Conservation (phyloP, 2,329 filamentous ascomycete species). For the Dichotomopilus funicola region DNA sequence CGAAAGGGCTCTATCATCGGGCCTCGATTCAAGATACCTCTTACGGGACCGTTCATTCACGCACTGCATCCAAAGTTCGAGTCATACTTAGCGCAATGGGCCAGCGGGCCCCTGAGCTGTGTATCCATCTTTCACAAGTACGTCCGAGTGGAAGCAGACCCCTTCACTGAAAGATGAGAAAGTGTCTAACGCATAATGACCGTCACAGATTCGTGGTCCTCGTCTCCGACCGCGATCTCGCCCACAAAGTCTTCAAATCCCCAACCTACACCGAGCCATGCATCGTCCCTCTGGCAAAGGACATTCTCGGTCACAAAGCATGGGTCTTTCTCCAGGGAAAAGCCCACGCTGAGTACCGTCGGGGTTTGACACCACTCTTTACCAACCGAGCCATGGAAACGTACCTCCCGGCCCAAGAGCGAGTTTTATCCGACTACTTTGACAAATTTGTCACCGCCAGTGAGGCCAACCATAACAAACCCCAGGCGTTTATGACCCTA, state of each 20-base stretch:
- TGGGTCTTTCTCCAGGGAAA: conserved; percentile 98
- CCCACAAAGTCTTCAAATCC: conserved; percentile 96
- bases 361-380: conserved; percentile 91
- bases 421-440: conserved; percentile 84
- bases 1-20: conserved; percentile 58
- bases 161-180: too few species aligned
- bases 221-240: conserved; percentile 88
- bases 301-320: conserved; percentile 85
- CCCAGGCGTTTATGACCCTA: conserved; percentile 79
- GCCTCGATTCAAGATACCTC: conserved; percentile 56
- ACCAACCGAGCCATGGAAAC: conserved; percentile 79
- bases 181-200: background rate
- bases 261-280: conserved; percentile 88
- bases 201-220: conserved; percentile 82
- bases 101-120: conserved; percentile 70
- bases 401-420: conserved; percentile 88
- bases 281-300: conserved; percentile 52
- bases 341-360: conserved; percentile 91
- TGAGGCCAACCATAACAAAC: conserved; percentile 51
- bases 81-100: conserved; percentile 69
- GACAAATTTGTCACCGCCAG: conserved; percentile 67
- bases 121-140: conserved; percentile 84
- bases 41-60: conserved; percentile 71
- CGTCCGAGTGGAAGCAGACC: conserved; percentile 50
- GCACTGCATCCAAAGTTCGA: conserved; percentile 68